Percentiles rank a stretch among this genome's conserved stretches.
These are phyloP conservation scores for Zygosaccharomyces bisporus DNA, from an alignment of 805 yeast species.

Conservation along the genomic window DNA sequence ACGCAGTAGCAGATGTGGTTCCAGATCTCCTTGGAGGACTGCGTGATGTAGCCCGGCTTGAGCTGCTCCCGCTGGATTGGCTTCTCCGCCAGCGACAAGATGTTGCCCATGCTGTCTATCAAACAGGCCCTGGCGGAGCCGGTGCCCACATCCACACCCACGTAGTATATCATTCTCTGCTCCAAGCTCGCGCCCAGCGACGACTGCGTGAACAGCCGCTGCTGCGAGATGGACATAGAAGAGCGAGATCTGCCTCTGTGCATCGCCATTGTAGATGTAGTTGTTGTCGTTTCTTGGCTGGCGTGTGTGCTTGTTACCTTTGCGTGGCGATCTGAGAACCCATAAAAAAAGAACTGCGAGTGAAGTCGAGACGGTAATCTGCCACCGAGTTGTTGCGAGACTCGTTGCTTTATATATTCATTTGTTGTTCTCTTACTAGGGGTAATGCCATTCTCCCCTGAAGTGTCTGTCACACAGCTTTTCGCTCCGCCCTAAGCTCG, in stretches of 20 bases:
- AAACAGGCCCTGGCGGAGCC: conserved; percentile 96
- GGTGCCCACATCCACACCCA: conserved; percentile 95
- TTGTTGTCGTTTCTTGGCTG: too few relatives aligned
- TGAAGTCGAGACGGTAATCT: too few relatives aligned
- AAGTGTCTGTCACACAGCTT: conserved; percentile 44
- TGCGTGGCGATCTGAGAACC: neutral
- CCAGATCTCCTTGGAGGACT: conserved; percentile 91
- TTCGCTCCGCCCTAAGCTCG: conserved; percentile 86
- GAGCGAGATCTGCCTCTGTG: conserved; percentile 24
- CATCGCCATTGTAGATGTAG: conserved; percentile 1
- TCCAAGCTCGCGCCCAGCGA: conserved; percentile 22
- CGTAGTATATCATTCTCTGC: conserved; percentile 41
- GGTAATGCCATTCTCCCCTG: conserved; percentile 7
- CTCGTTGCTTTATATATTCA: neutral
- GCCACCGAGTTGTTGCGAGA: too few relatives aligned
- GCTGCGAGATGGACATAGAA: conserved; percentile 25
- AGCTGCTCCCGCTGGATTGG: conserved; percentile 75
- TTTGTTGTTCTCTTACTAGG: conserved; percentile 1
- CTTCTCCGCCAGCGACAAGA: conserved; percentile 72
- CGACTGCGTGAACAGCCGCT: conserved; percentile 24
- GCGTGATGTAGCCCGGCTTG: conserved; percentile 73
- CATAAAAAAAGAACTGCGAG: too few relatives aligned
- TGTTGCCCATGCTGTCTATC: conserved; percentile 78
- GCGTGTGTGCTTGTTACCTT: too few relatives aligned
- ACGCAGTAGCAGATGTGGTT: conserved; percentile 79